phyloP scores from a whole-genome alignment of 23 red algal genomes.

The Gracilaria domingensis region DNA sequence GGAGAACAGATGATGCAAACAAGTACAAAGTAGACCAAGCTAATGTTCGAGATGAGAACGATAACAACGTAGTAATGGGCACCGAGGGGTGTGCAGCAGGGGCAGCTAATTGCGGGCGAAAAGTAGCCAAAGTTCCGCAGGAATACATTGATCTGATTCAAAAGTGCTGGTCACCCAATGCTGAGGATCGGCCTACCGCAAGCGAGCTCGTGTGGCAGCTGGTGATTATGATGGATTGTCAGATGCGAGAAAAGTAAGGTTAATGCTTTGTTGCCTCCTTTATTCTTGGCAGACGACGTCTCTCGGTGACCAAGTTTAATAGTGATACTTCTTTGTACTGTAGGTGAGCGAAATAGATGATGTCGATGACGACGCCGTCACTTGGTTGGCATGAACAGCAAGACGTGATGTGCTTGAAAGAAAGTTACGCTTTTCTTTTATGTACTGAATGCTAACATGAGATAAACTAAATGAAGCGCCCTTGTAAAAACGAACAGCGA shows the following conservation, averaged over 20 bases:
- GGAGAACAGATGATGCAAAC: constrained; percentile 25
- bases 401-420: neutral
- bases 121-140: constrained; percentile 28
- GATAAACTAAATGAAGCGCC: constrained; percentile 6
- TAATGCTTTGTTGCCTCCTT: constrained; percentile 11
- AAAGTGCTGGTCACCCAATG: constrained; percentile 59
- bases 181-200: constrained; percentile 56
- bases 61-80: neutral
- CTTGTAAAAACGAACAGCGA: neutral
- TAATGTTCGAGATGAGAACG: neutral
- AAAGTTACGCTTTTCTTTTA: constrained; percentile 33
- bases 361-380: too few relatives aligned
- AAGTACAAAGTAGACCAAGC: constrained; percentile 1
- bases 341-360: neutral
- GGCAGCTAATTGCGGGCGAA: neutral
- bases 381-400: neutral
- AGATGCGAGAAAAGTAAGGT: constrained; percentile 39
- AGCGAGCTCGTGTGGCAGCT: constrained; percentile 68
- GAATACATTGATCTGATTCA: constrained; percentile 69
- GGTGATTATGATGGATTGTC: constrained; percentile 62
- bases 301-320: too few relatives aligned
- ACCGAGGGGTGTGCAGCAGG: neutral
- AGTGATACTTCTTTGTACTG: neutral
- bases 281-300: neutral
- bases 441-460: constrained; percentile 8